Base-by-base conservation (phyloP, 495 filamentous ascomycete genomes). In the Chaetomium cochliodes region DNA sequence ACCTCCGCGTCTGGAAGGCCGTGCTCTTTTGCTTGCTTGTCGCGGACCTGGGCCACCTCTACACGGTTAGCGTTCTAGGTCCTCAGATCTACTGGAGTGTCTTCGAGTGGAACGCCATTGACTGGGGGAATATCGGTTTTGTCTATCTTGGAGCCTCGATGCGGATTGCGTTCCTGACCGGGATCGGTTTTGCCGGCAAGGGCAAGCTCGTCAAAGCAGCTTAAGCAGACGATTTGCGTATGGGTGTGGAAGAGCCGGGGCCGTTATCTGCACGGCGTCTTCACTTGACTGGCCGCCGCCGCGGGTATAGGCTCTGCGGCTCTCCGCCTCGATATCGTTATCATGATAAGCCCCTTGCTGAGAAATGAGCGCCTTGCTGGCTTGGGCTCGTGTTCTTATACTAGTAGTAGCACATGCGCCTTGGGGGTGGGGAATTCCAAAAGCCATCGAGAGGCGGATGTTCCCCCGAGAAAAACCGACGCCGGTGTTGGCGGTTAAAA, bases 31-130 rank as follows among this genome's bases (percentile, higher is more conserved):
- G 80, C 50, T 66, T 90, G 54, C 76, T 90, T 44, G 68, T 90
- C 5, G 88, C 85, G 18, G 88, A 91, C 71, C 69, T 90, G 28
- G 88, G 88, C 2, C 88, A 91, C 72, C 76, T 91, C 37, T 86
- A 84, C 69, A 82, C 82, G 9, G 73, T 90, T 22, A 70, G 73
- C 25, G 65, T 69, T 8, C 69, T 85, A 41, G 88, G 88, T 0
- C 59, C 67, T 2, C 67, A 74, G 56, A 75, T 88, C 20, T 88
- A 88, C 73, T 88, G 80, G 79, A 75, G 81, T 62, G 73, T 82
- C 55, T 68, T 73, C 52, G 61, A 65, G 8, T 91, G 88, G 88
- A 88, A 87, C 67, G 74, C 79, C 0, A 88, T 88, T 60, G 83
- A 88, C 65, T 86, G 79, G 78, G 88, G 87, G 11, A 89, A 88